phyloP scores from a whole-genome alignment of 2,329 filamentous ascomycete genomes.

The Colletotrichum camelliae region DNA sequence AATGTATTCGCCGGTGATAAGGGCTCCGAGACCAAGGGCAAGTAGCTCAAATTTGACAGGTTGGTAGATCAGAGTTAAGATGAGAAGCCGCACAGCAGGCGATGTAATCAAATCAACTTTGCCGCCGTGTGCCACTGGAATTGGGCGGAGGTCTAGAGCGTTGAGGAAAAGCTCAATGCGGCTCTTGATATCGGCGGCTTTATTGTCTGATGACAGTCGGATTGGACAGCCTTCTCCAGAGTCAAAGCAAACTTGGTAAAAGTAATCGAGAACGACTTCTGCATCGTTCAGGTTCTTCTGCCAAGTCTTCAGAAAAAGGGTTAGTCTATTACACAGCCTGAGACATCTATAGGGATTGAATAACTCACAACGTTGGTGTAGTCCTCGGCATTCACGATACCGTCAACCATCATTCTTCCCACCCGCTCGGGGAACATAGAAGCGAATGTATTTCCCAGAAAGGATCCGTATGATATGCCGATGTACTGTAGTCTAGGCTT shows the following conservation, averaged over 20 bases:
- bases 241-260: constrained; percentile 40
- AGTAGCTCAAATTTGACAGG: constrained; percentile 17
- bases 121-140: constrained; percentile 23
- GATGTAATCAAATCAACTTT: constrained; percentile 32
- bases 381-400: constrained; percentile 31
- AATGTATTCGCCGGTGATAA: constrained; percentile 32
- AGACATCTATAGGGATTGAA: no score
- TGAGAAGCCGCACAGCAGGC: constrained; percentile 29
- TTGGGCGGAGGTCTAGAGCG: constrained; percentile 31
- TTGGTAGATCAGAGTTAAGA: constrained; percentile 33
- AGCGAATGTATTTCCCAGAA: constrained; percentile 38
- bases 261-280: constrained; percentile 35
- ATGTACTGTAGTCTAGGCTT: constrained; percentile 40
- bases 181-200: constrained; percentile 29
- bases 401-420: constrained; percentile 38
- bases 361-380: constrained; percentile 28
- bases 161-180: constrained; percentile 37
- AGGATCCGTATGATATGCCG: constrained; percentile 47
- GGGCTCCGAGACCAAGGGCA: constrained; percentile 22
- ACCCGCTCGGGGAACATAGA: constrained; percentile 40
- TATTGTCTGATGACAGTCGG: constrained; percentile 27
- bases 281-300: constrained; percentile 39
- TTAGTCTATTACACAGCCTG: neutral
- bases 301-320: constrained; percentile 29
- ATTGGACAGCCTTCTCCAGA: constrained; percentile 35